phyloP scores from a whole-genome alignment of 1,139 yeast genomes.

The Hansenula lynferdii region DNA sequence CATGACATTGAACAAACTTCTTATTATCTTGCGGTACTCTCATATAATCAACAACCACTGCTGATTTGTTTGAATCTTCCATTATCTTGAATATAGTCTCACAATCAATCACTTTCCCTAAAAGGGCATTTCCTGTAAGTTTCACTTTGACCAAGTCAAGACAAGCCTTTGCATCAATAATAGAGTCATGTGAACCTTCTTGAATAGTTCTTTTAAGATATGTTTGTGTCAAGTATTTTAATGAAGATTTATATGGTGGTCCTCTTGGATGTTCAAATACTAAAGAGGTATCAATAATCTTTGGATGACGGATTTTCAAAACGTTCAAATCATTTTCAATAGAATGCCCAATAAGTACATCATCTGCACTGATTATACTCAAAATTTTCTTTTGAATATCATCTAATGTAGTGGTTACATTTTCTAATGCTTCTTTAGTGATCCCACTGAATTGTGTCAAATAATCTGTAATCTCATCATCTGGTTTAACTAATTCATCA shows the following conservation, averaged over 20 bases:
- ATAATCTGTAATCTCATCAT: slow-evolving; percentile 68
- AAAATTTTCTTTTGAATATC: slow-evolving; percentile 64
- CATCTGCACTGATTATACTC: slow-evolving; percentile 40
- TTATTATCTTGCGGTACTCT: slow-evolving; percentile 17
- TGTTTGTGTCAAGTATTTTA: slow-evolving; percentile 59
- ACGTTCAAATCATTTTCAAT: slow-evolving; percentile 64
- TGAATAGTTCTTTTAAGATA: slow-evolving; percentile 61
- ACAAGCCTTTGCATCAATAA: slow-evolving; percentile 82
- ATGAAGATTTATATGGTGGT: slow-evolving; percentile 72
- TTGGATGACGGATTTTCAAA: slow-evolving; percentile 53
- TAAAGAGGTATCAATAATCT: slow-evolving; percentile 63
- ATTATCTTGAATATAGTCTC: slow-evolving; percentile 34
- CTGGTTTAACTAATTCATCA: slow-evolving; percentile 77
- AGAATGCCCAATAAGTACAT: slow-evolving; percentile 69
- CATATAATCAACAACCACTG: slow-evolving; percentile 38
- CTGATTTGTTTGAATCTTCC: slow-evolving; percentile 28
- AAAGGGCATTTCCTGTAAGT: slow-evolving; percentile 56
- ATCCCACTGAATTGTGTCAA: slow-evolving; percentile 84
- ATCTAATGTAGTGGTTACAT: slow-evolving; percentile 56
- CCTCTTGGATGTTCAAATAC: slow-evolving; percentile 75
- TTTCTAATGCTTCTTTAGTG: slow-evolving; percentile 57
- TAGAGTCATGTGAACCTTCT: slow-evolving; percentile 65
- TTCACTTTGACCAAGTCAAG: slow-evolving; percentile 71
- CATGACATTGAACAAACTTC: slow-evolving; percentile 35
- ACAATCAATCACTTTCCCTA: slow-evolving; percentile 52